Evolutionary conservation across 768 basidiomycete species (phyloP).

Genomic region (Termitomyces bulborhizus): DNA sequence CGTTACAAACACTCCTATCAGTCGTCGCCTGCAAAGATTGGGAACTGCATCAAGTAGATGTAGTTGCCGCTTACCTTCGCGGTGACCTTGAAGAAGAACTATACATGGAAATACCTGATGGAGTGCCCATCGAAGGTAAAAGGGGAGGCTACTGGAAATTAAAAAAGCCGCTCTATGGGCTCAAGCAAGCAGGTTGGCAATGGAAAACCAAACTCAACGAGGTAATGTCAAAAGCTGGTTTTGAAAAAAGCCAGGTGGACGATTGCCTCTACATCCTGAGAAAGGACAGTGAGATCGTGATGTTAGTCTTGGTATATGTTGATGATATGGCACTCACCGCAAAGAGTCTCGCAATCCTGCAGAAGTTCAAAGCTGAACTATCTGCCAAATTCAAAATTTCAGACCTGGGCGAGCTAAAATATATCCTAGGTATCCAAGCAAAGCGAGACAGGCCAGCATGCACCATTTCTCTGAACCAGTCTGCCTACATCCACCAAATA

Average conservation of each 20-base stretch:
- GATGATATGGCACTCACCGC: neutral
- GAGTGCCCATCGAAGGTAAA: neutral
- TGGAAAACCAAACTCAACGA: too few relatives aligned
- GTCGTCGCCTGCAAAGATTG: neutral
- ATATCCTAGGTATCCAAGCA: too few relatives aligned
- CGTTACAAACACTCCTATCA: neutral
- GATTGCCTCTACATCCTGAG: too few relatives aligned
- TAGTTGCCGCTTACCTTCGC: neutral
- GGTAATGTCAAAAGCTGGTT: too few relatives aligned
- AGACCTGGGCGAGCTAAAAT: too few relatives aligned
- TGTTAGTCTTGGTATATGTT: too few relatives aligned
- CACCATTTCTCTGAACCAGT: too few relatives aligned
- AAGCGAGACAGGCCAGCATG: too few relatives aligned
- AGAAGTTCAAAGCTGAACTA: neutral
- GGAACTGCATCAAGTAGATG: slow-evolving; percentile 1
- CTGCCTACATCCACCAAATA: too few relatives aligned
- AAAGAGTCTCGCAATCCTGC: neutral
- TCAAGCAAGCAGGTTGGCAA: neutral
- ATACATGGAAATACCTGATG: neutral
- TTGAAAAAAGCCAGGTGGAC: too few relatives aligned
- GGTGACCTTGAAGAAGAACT: neutral
- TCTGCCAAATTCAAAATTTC: too few relatives aligned
- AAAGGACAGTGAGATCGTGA: too few relatives aligned
- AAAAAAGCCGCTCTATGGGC: neutral
- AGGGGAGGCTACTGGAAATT: neutral